Conservation (phyloP, 2,329 filamentous ascomycete species). For the Pseudocercospora vitis region DNA sequence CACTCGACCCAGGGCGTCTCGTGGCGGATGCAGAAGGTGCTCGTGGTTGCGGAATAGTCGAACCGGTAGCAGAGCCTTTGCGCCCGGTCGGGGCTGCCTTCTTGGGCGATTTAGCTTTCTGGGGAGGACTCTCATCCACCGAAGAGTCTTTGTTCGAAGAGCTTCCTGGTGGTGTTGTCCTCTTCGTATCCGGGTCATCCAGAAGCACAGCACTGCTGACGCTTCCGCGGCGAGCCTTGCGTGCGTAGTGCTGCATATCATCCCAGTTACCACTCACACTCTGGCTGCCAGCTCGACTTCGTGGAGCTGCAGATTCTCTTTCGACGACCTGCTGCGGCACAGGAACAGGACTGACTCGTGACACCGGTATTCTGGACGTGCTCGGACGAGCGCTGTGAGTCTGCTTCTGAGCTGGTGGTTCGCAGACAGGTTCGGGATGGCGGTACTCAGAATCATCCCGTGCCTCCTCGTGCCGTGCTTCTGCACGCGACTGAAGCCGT, state of each 20-base stretch:
- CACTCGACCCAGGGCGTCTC: conserved; percentile 29
- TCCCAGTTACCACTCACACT: conserved; percentile 59
- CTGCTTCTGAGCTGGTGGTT: conserved; percentile 45
- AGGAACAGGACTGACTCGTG: conserved; percentile 75
- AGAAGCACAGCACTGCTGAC: conserved; percentile 54
- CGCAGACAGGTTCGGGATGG: not conserved
- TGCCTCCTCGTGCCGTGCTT: conserved; percentile 41
- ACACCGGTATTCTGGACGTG: conserved; percentile 81
- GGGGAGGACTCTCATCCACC: conserved; percentile 34
- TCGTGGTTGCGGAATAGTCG: conserved; percentile 18
- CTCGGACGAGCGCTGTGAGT: conserved; percentile 43
- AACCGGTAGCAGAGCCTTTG: conserved; percentile 17
- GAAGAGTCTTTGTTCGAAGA: conserved; percentile 26
- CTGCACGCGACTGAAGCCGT: conserved; percentile 15
- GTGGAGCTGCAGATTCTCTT: conserved; percentile 66
- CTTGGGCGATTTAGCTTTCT: conserved; percentile 43
- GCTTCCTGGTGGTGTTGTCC: conserved; percentile 41
- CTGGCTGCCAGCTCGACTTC: conserved; percentile 58
- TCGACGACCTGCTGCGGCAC: conserved; percentile 71
- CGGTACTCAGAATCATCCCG: not conserved
- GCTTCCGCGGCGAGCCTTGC: conserved; percentile 66
- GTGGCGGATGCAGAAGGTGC: conserved; percentile 23
- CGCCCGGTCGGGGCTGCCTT: conserved; percentile 38
- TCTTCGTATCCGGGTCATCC: conserved; percentile 48
- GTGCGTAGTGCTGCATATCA: conserved; percentile 43